Conservation (phyloP, 2,329 filamentous ascomycete genomes). For the Botrytis hyacinthi region DNA sequence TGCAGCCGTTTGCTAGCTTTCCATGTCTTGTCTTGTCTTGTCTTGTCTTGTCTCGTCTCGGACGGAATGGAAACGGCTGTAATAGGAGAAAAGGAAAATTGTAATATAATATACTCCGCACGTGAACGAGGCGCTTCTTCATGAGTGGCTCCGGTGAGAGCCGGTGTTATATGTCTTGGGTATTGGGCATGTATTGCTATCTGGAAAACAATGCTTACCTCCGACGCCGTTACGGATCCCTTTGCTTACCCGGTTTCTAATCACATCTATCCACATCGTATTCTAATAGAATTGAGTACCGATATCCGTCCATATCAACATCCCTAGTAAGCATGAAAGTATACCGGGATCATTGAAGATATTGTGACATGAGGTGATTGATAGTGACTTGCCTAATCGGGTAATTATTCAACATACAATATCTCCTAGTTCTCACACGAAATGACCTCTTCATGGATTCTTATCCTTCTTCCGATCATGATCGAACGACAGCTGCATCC, state of each 20-base stretch:
- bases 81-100: background rate
- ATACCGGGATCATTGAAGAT: background rate
- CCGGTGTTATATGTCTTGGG: background rate
- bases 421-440: background rate
- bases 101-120: background rate
- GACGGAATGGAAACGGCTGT: background rate
- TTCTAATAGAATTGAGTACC: background rate
- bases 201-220: background rate
- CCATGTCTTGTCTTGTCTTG: background rate
- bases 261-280: background rate
- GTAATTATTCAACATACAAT: background rate
- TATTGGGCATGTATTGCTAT: background rate
- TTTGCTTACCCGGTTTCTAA: background rate
- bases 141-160: background rate
- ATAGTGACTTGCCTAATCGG: background rate
- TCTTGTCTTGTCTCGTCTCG: conserved; percentile 2
- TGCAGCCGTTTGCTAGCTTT: background rate
- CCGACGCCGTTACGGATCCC: background rate
- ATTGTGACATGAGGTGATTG: background rate
- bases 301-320: background rate
- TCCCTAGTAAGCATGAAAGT: background rate
- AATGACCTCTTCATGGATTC: background rate
- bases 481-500: conserved; percentile 1
- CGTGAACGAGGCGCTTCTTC: background rate
- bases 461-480: background rate